These are phyloP conservation scores for Cajanus cajan DNA, from an alignment of 306 rosid genomes.

Conservation along the genomic window DNA sequence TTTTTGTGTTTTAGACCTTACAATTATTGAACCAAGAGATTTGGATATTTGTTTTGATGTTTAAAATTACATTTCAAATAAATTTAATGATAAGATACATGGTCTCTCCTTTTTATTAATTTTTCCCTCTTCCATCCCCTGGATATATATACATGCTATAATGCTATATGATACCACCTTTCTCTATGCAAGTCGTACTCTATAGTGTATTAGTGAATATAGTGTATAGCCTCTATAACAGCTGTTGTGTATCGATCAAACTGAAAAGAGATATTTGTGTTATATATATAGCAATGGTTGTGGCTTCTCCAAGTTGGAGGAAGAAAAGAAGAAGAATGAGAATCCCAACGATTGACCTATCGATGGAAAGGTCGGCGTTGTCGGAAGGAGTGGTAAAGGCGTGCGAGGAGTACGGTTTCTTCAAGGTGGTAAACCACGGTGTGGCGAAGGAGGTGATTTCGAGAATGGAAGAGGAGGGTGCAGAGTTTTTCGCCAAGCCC, in stretches of 20 bases:
- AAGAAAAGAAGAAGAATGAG: slow-evolving; percentile 64
- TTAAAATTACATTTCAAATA: not conserved
- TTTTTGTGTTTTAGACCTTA: too few relatives aligned
- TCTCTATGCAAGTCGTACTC: slow-evolving; percentile 14
- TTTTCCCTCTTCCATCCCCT: not conserved
- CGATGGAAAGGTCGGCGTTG: slow-evolving; percentile 48
- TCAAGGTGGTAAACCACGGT: slow-evolving; percentile 79
- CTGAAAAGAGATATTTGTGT: not conserved
- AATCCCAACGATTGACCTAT: slow-evolving; percentile 80
- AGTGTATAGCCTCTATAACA: not conserved
- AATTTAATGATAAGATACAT: not conserved
- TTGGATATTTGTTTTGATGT: too few relatives aligned
- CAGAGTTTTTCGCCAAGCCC: slow-evolving; percentile 55
- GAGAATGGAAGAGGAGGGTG: slow-evolving; percentile 55
- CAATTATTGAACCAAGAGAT: too few relatives aligned
- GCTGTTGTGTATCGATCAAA: not conserved
- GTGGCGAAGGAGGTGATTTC: slow-evolving; percentile 49
- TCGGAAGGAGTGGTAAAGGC: slow-evolving; percentile 53
- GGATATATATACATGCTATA: too few relatives aligned
- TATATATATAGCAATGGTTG: slow-evolving; percentile 45
- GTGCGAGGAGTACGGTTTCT: slow-evolving; percentile 75
- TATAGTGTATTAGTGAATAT: not conserved
- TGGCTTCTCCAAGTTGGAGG: slow-evolving; percentile 50
- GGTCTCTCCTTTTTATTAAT: not conserved
- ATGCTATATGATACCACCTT: slow-evolving; percentile 14